Evolutionary conservation across 768 basidiomycete genomes (phyloP), one percentile per base, ranked within the genome.

Genomic region (Suillus sp.): DNA sequence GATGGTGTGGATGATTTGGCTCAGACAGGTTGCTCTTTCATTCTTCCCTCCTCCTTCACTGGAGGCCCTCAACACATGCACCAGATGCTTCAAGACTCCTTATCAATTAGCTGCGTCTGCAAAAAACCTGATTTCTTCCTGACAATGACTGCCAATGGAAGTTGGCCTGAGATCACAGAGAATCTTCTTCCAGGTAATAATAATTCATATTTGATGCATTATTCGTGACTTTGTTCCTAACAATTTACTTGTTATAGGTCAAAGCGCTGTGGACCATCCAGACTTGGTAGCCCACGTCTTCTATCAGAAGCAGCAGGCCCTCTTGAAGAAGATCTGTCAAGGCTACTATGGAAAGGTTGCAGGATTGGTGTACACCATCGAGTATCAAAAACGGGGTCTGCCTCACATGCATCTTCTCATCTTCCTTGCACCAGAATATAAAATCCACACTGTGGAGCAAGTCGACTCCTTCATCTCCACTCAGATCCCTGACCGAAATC

Each of bases 341-440:
- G 77, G 77, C 8, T 71, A 82, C 50, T 78, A 84, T 73, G 84
- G 84, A 0, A 10, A 62, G 1, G 62, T 72, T 7, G 78, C 78
- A 45, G 85, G 80, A 7, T 71, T 77, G n/a, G n/a, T n/a, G n/a
- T n/a, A n/a, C n/a, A n/a, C n/a, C n/a, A n/a, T n/a, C n/a, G n/a
- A n/a, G n/a, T 87, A 85, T 67, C 85, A 87, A 66, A 87, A 86
- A 64, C 69, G 80, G 0, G 82, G 83, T 1, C 78, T 87, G 0
- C 84, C 85, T 32, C 84, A 86, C 64, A 79, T 81, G 66, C 86
- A 88, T 68, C 65, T 81, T 14, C 67, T 86, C 1, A 70, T 86
- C 47, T 80, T 81, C 62, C 68, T 86, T 0, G 38, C 73, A 0
- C 57, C 74, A 0, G 56, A 57, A 0, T 43, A 70, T 62, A 81